Conservation (phyloP, 1,139 yeast genomes). For the Yamadazyma jaroonii region DNA sequence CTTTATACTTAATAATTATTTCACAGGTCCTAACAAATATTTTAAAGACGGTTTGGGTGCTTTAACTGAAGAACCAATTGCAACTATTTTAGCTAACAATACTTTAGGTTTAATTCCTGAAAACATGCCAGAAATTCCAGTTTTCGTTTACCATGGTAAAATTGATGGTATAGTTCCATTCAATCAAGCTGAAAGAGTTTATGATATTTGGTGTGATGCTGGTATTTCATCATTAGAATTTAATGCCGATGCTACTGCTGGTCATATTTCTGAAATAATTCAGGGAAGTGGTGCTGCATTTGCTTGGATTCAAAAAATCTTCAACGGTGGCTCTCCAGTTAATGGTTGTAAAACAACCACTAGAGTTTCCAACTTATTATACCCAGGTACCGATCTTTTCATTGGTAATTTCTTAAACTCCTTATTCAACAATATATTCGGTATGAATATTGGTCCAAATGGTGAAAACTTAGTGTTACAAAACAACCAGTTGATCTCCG, state of each 20-base stretch:
- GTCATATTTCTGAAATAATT: constrained; percentile 25
- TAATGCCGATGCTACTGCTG: constrained; percentile 21
- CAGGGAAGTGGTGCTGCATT: constrained; percentile 31
- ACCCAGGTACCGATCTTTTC: constrained; percentile 18
- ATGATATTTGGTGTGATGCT: constrained; percentile 29
- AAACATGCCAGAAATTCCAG: constrained; percentile 28
- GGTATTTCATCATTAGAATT: constrained; percentile 31
- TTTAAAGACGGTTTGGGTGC: constrained; percentile 17
- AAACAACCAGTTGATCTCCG: constrained; percentile 6
- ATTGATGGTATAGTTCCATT: constrained; percentile 29
- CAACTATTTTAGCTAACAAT: constrained; percentile 17
- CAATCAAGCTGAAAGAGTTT: constrained; percentile 22
- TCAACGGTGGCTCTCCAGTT: constrained; percentile 22
- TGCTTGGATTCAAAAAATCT: constrained; percentile 22
- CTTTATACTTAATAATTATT: constrained; percentile 14
- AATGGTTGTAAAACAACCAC: constrained; percentile 25
- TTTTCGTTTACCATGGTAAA: constrained; percentile 33
- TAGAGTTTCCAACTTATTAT: constrained; percentile 22
- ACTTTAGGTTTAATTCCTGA: constrained; percentile 19
- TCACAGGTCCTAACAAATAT: constrained; percentile 16
- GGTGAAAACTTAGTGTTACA: constrained; percentile 13
- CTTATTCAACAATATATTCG: constrained; percentile 11
- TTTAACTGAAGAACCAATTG: constrained; percentile 15
- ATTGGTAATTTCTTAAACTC: constrained; percentile 8
- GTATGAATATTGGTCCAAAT: constrained; percentile 15